Evolutionary conservation across 2,329 filamentous ascomycete species (phyloP).

Genomic region (Monilinia fructicola): DNA sequence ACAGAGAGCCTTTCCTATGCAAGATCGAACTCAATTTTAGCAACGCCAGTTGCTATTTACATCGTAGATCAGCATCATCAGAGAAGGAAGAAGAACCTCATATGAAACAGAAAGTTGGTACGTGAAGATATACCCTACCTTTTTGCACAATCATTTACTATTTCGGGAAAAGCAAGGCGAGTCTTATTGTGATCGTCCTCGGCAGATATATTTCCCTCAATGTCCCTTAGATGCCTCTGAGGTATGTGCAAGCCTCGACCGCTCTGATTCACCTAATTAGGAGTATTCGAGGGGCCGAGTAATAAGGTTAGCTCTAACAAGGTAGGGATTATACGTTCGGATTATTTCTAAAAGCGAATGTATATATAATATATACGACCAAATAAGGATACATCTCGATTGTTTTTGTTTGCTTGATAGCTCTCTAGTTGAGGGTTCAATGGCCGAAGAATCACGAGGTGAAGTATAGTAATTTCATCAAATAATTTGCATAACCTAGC

Average conservation of each 20-base stretch:
- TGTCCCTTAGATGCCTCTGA: constrained; percentile 7
- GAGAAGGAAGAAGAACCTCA: not conserved
- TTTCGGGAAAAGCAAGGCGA: not conserved
- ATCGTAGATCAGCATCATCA: constrained; percentile 17
- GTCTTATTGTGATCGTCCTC: constrained; percentile 18
- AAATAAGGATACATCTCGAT: constrained; percentile 2
- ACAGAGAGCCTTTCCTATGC: too few species aligned
- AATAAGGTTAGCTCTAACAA: constrained; percentile 1
- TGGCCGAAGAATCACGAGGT: not conserved
- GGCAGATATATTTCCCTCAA: not conserved
- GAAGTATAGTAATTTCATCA: not conserved
- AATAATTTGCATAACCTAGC: not conserved
- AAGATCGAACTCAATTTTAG: not conserved
- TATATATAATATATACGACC: not conserved
- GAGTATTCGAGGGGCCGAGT: constrained; percentile 4
- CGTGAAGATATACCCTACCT: constrained; percentile 9
- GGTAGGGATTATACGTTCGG: not conserved
- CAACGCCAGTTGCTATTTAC: not conserved
- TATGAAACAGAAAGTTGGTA: constrained; percentile 12
- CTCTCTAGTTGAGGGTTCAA: not conserved
- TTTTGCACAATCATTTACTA: constrained; percentile 1
- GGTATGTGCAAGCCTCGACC: constrained; percentile 14
- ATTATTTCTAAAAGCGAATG: not conserved
- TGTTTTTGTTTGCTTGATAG: not conserved
- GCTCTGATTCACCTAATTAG: constrained; percentile 9